These are phyloP conservation scores for Boletus holoroseus DNA, from an alignment of 1,284 basidiomycete genomes.

Conservation along the genomic window DNA sequence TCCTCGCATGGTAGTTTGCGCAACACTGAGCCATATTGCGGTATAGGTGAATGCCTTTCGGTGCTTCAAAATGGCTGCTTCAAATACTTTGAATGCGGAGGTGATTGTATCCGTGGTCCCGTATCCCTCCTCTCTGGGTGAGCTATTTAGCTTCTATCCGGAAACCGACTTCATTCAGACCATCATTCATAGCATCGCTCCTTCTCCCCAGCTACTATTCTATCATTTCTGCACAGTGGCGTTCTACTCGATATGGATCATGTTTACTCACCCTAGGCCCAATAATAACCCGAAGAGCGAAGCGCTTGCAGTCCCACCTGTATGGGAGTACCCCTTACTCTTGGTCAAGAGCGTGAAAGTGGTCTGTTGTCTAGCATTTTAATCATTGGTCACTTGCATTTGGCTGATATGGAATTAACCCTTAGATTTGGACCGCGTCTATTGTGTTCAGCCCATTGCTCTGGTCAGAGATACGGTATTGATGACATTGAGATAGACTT, in stretches of 20 bases:
- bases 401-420: slow-evolving; percentile 8
- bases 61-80: slow-evolving; percentile 92
- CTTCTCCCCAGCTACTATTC: slow-evolving; percentile 74
- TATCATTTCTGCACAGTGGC: slow-evolving; percentile 96
- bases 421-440: slow-evolving; percentile 81
- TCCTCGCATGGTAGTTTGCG: slow-evolving; percentile 4
- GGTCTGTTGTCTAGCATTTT: slow-evolving; percentile 17
- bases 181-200: slow-evolving; percentile 49
- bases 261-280: slow-evolving; percentile 68
- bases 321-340: slow-evolving; percentile 44
- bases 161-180: background rate
- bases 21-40: slow-evolving; percentile 6
- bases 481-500: slow-evolving; percentile 26
- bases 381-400: slow-evolving; percentile 1
- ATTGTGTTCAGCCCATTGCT: slow-evolving; percentile 81
- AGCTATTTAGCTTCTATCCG: slow-evolving; percentile 25
- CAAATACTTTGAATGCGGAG: slow-evolving; percentile 95
- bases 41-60: slow-evolving; percentile 67
- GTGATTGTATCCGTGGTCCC: slow-evolving; percentile 84
- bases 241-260: slow-evolving; percentile 84
- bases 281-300: slow-evolving; percentile 8
- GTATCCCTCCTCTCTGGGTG: slow-evolving; percentile 83
- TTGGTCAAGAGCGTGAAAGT: slow-evolving; percentile 41
- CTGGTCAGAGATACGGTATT: slow-evolving; percentile 75
- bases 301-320: slow-evolving; percentile 26